Evolutionary conservation across 2,329 filamentous ascomycete genomes (phyloP).

Genomic region (Trichoderma sp.): DNA sequence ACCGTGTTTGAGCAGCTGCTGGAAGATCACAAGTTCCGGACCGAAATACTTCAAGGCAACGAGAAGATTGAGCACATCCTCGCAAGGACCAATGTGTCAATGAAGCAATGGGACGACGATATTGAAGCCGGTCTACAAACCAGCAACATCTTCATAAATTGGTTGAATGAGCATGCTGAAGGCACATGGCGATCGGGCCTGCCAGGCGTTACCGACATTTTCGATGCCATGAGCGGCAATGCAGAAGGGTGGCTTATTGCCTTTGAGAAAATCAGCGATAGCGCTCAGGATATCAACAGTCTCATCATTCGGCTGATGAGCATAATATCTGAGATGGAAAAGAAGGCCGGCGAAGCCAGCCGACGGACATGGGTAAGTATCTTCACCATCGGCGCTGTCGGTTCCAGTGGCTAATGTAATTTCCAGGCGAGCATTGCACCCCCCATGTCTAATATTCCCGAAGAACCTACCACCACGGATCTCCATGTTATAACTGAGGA

Average conservation of each 20-base stretch:
- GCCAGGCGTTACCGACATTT: slow-evolving; percentile 70
- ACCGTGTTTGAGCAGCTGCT: slow-evolving; percentile 85
- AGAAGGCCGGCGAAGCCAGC: slow-evolving; percentile 81
- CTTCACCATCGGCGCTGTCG: neutral
- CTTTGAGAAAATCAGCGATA: slow-evolving; percentile 74
- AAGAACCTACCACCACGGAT: slow-evolving; percentile 21
- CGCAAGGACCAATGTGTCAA: slow-evolving; percentile 72
- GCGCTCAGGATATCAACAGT: slow-evolving; percentile 70
- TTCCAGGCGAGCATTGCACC: slow-evolving; percentile 34
- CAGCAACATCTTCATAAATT: slow-evolving; percentile 75
- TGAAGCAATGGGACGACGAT: slow-evolving; percentile 79
- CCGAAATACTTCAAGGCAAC: slow-evolving; percentile 83
- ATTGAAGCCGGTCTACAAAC: slow-evolving; percentile 76
- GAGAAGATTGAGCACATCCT: slow-evolving; percentile 90
- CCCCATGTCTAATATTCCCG: neutral
- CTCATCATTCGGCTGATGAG: slow-evolving; percentile 72
- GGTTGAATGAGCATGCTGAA: slow-evolving; percentile 69
- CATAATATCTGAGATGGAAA: slow-evolving; percentile 84
- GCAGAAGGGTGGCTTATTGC: slow-evolving; percentile 87
- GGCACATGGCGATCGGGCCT: slow-evolving; percentile 65
- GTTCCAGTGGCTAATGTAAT: neutral
- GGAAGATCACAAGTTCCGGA: slow-evolving; percentile 79
- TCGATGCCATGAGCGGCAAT: slow-evolving; percentile 89
- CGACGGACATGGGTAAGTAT: slow-evolving; percentile 71
- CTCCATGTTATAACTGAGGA: slow-evolving; percentile 1